phyloP scores from a whole-genome alignment of 495 filamentous ascomycete species.

The Talaromyces adpressus region DNA sequence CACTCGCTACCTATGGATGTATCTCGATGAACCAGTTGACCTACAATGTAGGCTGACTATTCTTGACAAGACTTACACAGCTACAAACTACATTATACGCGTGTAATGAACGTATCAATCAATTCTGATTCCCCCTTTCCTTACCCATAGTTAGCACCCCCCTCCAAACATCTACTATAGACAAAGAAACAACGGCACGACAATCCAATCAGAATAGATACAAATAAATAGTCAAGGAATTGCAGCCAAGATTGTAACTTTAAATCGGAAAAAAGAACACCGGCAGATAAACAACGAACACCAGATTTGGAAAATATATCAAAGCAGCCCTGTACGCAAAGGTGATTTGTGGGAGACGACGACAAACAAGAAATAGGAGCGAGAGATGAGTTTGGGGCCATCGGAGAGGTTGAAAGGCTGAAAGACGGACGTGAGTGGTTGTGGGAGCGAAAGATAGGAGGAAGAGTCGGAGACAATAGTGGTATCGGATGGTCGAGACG shows the following conservation, averaged over 20 bases:
- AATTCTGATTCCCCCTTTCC: background rate
- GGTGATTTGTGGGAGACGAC: too few species aligned
- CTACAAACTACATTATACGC: background rate
- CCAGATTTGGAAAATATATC: background rate
- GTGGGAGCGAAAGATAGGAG: background rate
- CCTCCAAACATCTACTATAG: background rate
- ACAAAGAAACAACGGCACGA: background rate
- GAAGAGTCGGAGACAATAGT: background rate
- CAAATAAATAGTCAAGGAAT: background rate
- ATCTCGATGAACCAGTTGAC: too few species aligned
- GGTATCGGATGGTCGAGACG: background rate
- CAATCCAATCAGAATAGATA: background rate
- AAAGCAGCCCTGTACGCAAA: background rate
- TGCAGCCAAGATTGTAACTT: background rate
- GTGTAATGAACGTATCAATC: background rate
- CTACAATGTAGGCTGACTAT: too few species aligned
- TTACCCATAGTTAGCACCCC: background rate
- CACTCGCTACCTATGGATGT: too few species aligned
- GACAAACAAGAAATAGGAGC: background rate
- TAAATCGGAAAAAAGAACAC: background rate
- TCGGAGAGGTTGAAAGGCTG: background rate
- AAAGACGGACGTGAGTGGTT: background rate
- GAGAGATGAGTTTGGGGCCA: background rate
- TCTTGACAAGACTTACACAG: too few species aligned
- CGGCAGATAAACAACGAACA: background rate